Percentiles rank a stretch among this genome's conserved stretches.
Conservation (phyloP, 257 asterid genomes). For the Paraleonurus japonicus region DNA sequence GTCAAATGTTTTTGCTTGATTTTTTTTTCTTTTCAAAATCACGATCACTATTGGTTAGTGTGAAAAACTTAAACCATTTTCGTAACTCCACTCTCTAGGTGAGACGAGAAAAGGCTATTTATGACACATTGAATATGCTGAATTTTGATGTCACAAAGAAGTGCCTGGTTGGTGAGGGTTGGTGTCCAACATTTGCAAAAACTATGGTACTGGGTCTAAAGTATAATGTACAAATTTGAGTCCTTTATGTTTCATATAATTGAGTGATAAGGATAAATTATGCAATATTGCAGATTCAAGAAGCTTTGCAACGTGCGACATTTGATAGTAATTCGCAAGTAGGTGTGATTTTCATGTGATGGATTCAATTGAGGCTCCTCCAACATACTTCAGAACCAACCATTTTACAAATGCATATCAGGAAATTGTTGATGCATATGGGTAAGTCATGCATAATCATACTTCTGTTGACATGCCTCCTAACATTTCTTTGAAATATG, state of each 20-base stretch:
- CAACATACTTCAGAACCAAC: constrained; percentile 87
- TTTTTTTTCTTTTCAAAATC: constrained; percentile 9
- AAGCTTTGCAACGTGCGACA: constrained; percentile 87
- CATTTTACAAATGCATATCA: constrained; percentile 73
- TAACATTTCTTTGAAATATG: neutral
- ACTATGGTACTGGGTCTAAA: constrained; percentile 44
- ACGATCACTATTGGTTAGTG: neutral
- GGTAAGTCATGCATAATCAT: constrained; percentile 51
- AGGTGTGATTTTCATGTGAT: constrained; percentile 84
- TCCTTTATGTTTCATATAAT: constrained; percentile 20
- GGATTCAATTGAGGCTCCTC: constrained; percentile 78
- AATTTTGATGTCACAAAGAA: constrained; percentile 94
- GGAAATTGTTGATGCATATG: constrained; percentile 96
- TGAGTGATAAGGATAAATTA: constrained; percentile 22
- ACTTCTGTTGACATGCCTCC: constrained; percentile 12
- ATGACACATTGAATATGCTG: constrained; percentile 84
- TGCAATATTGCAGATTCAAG: constrained; percentile 66
- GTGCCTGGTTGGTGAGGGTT: constrained; percentile 96
- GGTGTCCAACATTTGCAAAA: constrained; percentile 90
- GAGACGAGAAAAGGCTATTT: constrained; percentile 84
- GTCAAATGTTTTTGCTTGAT: constrained; percentile 36
- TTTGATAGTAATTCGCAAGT: constrained; percentile 87
- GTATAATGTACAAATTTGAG: constrained; percentile 14
- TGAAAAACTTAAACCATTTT: constrained; percentile 23
- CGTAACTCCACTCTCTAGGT: constrained; percentile 54